Evolutionary conservation across 148 eudicot species (phyloP).

Genomic region (Persicaria tinctoria): DNA sequence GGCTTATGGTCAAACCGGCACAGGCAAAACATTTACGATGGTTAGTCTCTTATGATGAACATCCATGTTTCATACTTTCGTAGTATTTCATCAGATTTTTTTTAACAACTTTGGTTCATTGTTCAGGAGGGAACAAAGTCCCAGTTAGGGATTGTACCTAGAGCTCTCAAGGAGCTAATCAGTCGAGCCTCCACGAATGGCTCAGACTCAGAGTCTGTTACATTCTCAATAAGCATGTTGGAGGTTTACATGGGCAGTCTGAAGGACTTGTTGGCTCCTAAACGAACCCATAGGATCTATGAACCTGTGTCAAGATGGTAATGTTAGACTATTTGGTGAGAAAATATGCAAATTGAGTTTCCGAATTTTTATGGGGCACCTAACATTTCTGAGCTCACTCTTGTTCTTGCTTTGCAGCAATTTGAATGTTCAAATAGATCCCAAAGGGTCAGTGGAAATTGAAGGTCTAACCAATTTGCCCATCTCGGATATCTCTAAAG

Average conservation of each 20-base stretch:
- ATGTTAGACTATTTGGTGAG: neutral
- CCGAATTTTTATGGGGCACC: no score
- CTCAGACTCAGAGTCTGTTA: conserved; percentile 27
- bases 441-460: conserved; percentile 54
- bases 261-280: conserved; percentile 53
- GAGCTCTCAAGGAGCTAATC: conserved; percentile 48
- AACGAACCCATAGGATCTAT: conserved; percentile 31
- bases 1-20: conserved; percentile 77
- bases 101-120: neutral
- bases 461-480: conserved; percentile 62
- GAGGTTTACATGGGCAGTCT: conserved; percentile 71
- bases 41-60: conserved; percentile 22
- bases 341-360: neutral
- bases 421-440: conserved; percentile 61
- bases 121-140: conserved; percentile 50
- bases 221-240: conserved; percentile 68
- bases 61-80: neutral
- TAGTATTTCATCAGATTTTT: neutral
- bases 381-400: conserved; percentile 11
- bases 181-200: conserved; percentile 33
- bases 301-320: conserved; percentile 52
- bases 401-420: conserved; percentile 29
- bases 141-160: conserved; percentile 53
- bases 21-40: conserved; percentile 75
- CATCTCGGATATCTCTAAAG: conserved; percentile 51